phyloP scores from a whole-genome alignment of 345 rosid genomes.

The Arabidopsis arenosa region DNA sequence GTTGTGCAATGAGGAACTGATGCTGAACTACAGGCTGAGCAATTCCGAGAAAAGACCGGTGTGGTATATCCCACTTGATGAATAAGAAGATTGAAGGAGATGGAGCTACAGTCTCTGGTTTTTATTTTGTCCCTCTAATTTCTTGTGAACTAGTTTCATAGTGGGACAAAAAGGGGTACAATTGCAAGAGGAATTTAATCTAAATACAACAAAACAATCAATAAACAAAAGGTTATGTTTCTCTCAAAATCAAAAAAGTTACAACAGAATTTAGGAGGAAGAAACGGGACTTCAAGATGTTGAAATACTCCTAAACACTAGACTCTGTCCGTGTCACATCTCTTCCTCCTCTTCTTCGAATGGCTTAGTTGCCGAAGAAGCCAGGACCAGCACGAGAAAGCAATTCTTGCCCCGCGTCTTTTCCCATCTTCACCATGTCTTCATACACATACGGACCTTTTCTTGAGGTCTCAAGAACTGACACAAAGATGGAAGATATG shows the following conservation, averaged over 20 bases:
- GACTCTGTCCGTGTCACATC: constrained; percentile 30
- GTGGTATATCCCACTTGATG: constrained; percentile 81
- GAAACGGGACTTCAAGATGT: constrained; percentile 28
- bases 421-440: constrained; percentile 87
- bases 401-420: constrained; percentile 91
- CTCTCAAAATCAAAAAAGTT: constrained; percentile 47
- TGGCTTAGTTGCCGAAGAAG: constrained; percentile 67
- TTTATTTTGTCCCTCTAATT: not conserved
- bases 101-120: constrained; percentile 53
- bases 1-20: constrained; percentile 72
- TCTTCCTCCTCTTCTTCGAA: constrained; percentile 32
- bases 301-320: constrained; percentile 41
- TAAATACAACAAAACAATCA: constrained; percentile 38
- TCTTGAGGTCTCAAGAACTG: constrained; percentile 96
- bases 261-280: constrained; percentile 38
- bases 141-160: constrained; percentile 10
- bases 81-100: constrained; percentile 79
- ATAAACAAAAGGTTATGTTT: constrained; percentile 17
- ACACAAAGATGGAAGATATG: constrained; percentile 34
- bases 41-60: constrained; percentile 62
- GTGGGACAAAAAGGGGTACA: constrained; percentile 12
- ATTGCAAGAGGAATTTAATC: constrained; percentile 24
- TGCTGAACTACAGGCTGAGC: constrained; percentile 78
- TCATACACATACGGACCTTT: constrained; percentile 68
- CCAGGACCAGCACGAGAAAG: constrained; percentile 85